These are phyloP conservation scores for Allomyces arbusculus DNA, from an alignment of 192 early-diverging fungal species.

Conservation along the genomic window DNA sequence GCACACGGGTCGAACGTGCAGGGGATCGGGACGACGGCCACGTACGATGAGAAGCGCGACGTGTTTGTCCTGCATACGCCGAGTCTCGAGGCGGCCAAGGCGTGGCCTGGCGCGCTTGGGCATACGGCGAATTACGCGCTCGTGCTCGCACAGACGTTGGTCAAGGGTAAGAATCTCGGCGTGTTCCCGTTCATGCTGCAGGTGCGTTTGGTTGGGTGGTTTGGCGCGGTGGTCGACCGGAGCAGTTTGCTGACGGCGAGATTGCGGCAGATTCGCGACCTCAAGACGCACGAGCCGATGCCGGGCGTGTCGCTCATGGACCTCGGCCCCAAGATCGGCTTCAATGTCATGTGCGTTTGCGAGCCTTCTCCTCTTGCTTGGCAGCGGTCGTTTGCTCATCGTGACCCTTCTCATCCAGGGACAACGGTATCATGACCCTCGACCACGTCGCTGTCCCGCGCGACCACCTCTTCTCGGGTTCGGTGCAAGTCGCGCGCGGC, in stretches of 20 bases:
- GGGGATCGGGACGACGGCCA: conserved; percentile 73
- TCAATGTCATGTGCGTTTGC: not conserved
- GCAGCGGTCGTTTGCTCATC: no score
- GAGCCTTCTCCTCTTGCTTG: no score
- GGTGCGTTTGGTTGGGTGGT: conserved; percentile 10
- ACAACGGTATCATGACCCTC: conserved; percentile 72
- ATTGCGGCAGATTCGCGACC: conserved; percentile 13
- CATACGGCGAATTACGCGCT: conserved; percentile 60
- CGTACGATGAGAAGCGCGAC: conserved; percentile 54
- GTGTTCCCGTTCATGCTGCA: conserved; percentile 62
- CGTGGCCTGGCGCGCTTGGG: conserved; percentile 72
- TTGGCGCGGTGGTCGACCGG: no score
- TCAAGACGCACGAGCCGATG: conserved; percentile 10
- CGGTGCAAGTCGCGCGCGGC: conserved; percentile 41
- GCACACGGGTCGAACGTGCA: conserved; percentile 68
- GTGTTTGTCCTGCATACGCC: conserved; percentile 73
- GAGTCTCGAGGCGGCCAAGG: conserved; percentile 56
- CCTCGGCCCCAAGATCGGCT: conserved; percentile 57
- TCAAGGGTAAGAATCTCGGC: conserved; percentile 50
- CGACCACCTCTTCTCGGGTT: conserved; percentile 51
- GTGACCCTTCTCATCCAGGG: conserved; percentile 32
- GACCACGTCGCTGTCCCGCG: conserved; percentile 60
- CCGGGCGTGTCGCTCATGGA: conserved; percentile 18
- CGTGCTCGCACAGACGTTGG: conserved; percentile 60
- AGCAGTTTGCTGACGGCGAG: no score